Evolutionary conservation across 2,329 filamentous ascomycete species (phyloP), one percentile per base, ranked within the genome.

Genomic region (Beauveria australis): DNA sequence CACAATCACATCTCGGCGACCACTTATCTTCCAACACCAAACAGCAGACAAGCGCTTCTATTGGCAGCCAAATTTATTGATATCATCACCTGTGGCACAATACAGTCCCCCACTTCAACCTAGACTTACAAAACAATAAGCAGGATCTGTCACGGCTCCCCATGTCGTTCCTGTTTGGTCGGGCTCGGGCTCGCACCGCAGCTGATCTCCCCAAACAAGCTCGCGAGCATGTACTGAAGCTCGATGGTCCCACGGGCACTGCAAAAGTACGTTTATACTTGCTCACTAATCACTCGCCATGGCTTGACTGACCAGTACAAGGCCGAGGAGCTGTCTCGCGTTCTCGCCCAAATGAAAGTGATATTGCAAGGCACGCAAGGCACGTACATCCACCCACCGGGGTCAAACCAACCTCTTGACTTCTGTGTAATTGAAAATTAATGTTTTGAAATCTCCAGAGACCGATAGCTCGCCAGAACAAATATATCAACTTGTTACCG

Each of bases 301-400:
- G 28, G 28, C 48, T 49, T 68, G 61, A 30, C 60, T 71, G 26
- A 30, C 51, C 33, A 37, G 61, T 37, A 52, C 12, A 61, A 96
- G 92, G 83, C 87, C 64, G 93, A 97, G 71, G 92, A 97, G 70
- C 81, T 96, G 64, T 88, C 91, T 53, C 91, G 91, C 71, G 87
- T 92, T 67, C 82, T 99, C 64, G 82, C 83, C 57, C 90, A 96
- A 73, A 96, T 97, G 88, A 97, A 97, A 75, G 78, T 92, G 64
- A 86, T 94, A 62, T 84, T 99, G 16, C 93, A 97, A 79, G 94
- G 93, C 66, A 96, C 92, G 63, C 90, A 91, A 75, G 92, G 92
- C 95, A 81, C 3, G 30, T 40, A 28, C 22, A 41, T 40, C 22
- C 22, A 30, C 9, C 28, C 28, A 10, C 28, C 28, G 9, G 9